These are phyloP conservation scores for Sarocladiaceae sp. DNA, from an alignment of 2,329 filamentous ascomycete genomes.

Conservation along the genomic window DNA sequence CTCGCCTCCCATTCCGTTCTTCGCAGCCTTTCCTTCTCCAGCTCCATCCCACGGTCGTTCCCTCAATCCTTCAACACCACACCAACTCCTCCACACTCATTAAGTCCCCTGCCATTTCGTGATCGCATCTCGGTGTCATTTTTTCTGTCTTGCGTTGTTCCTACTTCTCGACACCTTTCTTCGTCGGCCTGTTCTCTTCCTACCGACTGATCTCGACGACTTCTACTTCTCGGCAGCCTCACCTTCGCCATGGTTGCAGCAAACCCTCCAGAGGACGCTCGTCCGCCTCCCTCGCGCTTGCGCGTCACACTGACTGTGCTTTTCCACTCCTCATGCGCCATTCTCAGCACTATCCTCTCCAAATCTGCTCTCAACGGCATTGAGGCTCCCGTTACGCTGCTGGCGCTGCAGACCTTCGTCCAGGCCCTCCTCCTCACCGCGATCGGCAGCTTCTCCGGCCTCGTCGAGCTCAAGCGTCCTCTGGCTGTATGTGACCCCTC, in stretches of 20 bases:
- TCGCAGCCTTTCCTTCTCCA: neutral
- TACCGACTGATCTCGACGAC: neutral
- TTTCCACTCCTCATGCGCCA: constrained; percentile 22
- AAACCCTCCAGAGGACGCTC: neutral
- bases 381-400: constrained; percentile 20
- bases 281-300: neutral
- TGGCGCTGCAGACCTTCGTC: constrained; percentile 20
- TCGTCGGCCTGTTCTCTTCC: neutral
- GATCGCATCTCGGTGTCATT: neutral
- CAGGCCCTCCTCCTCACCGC: constrained; percentile 19
- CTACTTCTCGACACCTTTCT: too few species aligned
- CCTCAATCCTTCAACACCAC: neutral
- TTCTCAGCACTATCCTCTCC: constrained; percentile 22
- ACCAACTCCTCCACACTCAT: neutral
- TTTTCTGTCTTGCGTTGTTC: constrained; percentile 8
- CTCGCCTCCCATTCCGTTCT: neutral
- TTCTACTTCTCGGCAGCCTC: neutral
- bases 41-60: neutral
- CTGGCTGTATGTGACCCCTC: constrained; percentile 14
- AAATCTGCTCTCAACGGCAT: constrained; percentile 22
- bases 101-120: neutral
- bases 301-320: constrained; percentile 20
- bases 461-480: constrained; percentile 19
- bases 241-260: neutral
- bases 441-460: constrained; percentile 20